These are phyloP conservation scores for Collybia nuda DNA, from an alignment of 768 basidiomycete genomes.

Conservation along the genomic window DNA sequence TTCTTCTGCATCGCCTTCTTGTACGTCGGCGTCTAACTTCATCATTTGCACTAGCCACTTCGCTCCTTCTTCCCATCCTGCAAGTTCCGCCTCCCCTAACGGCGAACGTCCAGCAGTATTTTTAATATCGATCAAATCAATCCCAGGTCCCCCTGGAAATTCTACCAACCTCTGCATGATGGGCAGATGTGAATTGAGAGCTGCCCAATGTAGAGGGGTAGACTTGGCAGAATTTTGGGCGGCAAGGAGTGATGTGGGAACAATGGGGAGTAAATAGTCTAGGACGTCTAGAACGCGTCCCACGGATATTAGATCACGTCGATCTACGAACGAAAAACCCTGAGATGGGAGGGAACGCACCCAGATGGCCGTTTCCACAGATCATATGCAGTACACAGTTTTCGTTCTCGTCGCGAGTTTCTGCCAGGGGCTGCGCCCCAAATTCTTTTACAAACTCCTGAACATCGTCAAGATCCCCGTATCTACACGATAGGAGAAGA, in stretches of 20 bases:
- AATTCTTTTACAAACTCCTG: conserved; percentile 61
- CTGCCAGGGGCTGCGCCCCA: conserved; percentile 46
- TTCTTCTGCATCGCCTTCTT: conserved; percentile 36
- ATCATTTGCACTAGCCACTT: conserved; percentile 82
- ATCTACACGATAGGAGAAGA: conserved; percentile 79
- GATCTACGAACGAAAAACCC: conserved; percentile 5
- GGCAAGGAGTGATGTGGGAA: conserved; percentile 54
- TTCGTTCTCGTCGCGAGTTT: conserved; percentile 68
- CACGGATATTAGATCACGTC: conserved; percentile 40
- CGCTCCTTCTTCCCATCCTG: conserved; percentile 82
- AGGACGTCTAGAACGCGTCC: conserved; percentile 66
- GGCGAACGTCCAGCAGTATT: conserved; percentile 73
- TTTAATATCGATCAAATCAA: conserved; percentile 72
- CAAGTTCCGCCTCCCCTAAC: conserved; percentile 79
- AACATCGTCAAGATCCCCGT: conserved; percentile 84
- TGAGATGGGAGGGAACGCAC: conserved; percentile 37
- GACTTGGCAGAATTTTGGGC: conserved; percentile 71
- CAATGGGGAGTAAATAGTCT: conserved; percentile 65
- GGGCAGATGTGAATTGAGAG: conserved; percentile 75
- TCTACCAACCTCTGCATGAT: conserved; percentile 60
- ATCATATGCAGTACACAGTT: conserved; percentile 88
- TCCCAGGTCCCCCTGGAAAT: conserved; percentile 56
- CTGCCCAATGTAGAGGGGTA: conserved; percentile 91
- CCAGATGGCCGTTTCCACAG: conserved; percentile 85
- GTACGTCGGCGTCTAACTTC: conserved; percentile 56